These are phyloP conservation scores for Prunus fruticosa DNA, from an alignment of 306 rosid species.

Conservation along the genomic window DNA sequence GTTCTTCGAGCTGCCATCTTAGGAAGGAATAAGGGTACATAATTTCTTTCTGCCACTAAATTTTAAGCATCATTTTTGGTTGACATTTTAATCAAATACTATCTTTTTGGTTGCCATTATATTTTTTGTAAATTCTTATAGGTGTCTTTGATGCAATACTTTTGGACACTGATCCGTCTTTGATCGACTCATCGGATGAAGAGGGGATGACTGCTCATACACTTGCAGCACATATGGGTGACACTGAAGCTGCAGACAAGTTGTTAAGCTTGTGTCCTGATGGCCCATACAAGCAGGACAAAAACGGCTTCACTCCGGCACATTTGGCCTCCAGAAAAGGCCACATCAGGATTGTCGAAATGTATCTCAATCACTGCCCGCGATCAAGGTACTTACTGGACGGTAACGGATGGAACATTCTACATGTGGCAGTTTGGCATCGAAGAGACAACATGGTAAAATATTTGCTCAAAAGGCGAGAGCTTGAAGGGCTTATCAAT, in stretches of 20 bases:
- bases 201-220: neutral
- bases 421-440: constrained; percentile 24
- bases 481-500: neutral
- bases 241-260: neutral
- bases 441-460: neutral
- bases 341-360: neutral
- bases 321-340: constrained; percentile 18
- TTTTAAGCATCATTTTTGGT: no score
- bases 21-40: no score
- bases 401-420: constrained; percentile 6
- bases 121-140: no score
- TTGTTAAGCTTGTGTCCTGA: neutral
- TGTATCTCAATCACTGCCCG: constrained; percentile 5
- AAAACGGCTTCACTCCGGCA: constrained; percentile 10
- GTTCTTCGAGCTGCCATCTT: no score
- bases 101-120: no score
- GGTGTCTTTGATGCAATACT: no score
- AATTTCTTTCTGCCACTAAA: no score
- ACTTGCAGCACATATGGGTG: neutral
- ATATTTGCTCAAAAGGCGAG: neutral
- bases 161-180: no score
- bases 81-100: no score
- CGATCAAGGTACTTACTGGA: neutral
- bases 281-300: neutral
- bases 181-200: neutral